Conservation (phyloP, 441 rosid genomes). For the Gossypium davidsonii region DNA sequence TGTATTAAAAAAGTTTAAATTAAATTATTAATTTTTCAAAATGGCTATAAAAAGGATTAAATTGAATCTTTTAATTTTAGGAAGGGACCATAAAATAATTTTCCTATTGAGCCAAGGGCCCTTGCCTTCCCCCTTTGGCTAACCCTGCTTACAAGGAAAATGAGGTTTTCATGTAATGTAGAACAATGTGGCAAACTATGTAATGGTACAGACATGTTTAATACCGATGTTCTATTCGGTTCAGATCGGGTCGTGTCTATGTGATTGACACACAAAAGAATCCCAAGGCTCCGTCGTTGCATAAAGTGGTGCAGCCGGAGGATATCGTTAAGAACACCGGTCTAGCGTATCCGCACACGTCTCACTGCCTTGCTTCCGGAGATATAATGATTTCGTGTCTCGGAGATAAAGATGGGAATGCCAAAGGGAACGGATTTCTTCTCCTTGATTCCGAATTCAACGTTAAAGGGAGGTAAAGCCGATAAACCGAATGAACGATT, state of each 20-base stretch:
- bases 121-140: too few species aligned
- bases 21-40: too few species aligned
- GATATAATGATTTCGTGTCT: slow-evolving; percentile 79
- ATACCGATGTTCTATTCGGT: not conserved
- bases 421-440: slow-evolving; percentile 81
- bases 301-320: slow-evolving; percentile 66
- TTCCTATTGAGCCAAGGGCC: too few species aligned
- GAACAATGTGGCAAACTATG: not conserved
- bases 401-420: slow-evolving; percentile 81
- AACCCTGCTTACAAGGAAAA: too few species aligned
- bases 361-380: slow-evolving; percentile 87
- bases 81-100: too few species aligned
- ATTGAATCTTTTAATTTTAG: too few species aligned
- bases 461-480: slow-evolving; percentile 62
- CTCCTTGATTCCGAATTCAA: slow-evolving; percentile 81
- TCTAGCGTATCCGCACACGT: slow-evolving; percentile 80
- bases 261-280: slow-evolving; percentile 50
- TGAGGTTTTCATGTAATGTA: too few species aligned
- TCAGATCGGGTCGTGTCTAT: slow-evolving; percentile 79
- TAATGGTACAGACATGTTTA: not conserved
- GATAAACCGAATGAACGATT: not conserved
- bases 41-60: too few species aligned
- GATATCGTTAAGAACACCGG: slow-evolving; percentile 67
- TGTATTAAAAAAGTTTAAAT: too few species aligned
- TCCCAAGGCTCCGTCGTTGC: slow-evolving; percentile 66